Evolutionary conservation across 2,329 filamentous ascomycete genomes (phyloP), one percentile per base, ranked within the genome.

Genomic region (Xylariales sp.): DNA sequence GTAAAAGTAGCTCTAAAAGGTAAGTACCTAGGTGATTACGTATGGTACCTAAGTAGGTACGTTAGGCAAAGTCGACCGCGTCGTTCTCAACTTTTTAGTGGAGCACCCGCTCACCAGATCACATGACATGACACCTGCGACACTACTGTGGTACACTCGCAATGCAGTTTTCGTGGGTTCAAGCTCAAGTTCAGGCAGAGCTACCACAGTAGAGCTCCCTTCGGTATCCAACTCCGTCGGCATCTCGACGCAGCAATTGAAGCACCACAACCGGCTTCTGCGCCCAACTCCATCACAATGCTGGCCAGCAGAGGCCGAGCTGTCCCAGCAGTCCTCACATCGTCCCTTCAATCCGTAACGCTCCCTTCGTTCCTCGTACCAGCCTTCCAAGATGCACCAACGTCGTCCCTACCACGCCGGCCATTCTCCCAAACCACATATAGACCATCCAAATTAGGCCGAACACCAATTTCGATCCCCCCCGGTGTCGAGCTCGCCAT

Each of bases 381-480:
- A 10, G 81, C 83, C 35, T 82, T 88, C 65, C 79, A 78, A 57
- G 49, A 65, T 51, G 41, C 63, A 50, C 48, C 66, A 38, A 38
- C 53, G 14, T 5, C 59, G 49, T 51, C 12, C 16, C 45, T 12
- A 29, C 49, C 63, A 27, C 61, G 63, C 50, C 71, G 75, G 57
- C 66, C 68, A 48, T 96, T 96, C 71, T 90, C 86, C 43, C 82
- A 80, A 31, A 84, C 87, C 31, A 60, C 79, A 40, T 65, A 67
- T 59, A 73, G 74, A 52, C 67, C 73, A 44, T 96, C 91, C 32
- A 93, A 96, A 73, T 84, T 98, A 48, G 93, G 93, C 54, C 77
- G 81, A 53, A 86, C 86, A 46, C 78, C 86, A 18, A 77, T 95
- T 40, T 82, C 87, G 41, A 74, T 95, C 22, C 91, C 91, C 1